phyloP scores from a whole-genome alignment of 2,329 filamentous ascomycete genomes.

The Fusarium secorum region DNA sequence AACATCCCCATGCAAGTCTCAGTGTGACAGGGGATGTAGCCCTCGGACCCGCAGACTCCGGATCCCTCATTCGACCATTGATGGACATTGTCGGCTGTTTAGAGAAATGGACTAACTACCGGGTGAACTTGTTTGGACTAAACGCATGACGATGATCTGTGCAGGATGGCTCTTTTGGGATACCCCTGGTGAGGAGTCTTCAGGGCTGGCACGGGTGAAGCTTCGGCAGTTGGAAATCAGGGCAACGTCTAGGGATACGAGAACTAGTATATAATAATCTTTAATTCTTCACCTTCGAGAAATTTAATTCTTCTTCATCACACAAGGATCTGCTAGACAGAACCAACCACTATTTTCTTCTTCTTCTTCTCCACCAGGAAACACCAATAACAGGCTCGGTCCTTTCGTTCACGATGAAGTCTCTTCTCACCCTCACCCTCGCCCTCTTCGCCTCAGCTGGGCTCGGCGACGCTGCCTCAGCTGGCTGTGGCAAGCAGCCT shows the following conservation, averaged over 20 bases:
- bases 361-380: not conserved
- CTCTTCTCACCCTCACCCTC: constrained; percentile 12
- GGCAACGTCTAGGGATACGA: not conserved
- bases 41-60: constrained; percentile 16
- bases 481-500: constrained; percentile 48
- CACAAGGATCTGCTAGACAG: constrained; percentile 19
- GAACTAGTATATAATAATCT: not conserved
- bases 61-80: constrained; percentile 1
- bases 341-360: not conserved
- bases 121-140: not conserved
- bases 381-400: not conserved
- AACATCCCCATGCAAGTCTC: constrained; percentile 7
- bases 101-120: not conserved
- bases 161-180: not conserved
- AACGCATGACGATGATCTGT: not conserved
- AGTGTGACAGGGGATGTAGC: not conserved
- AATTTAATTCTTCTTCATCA: not conserved
- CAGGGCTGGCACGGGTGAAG: not conserved
- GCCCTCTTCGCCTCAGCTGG: constrained; percentile 17
- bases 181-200: not conserved
- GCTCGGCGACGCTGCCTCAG: constrained; percentile 38
- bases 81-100: not conserved
- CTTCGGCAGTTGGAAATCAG: not conserved
- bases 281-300: not conserved
- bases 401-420: constrained; percentile 1